Evolutionary conservation across 1,139 yeast genomes (phyloP).

Genomic region (Tardiomyces depauwii): DNA sequence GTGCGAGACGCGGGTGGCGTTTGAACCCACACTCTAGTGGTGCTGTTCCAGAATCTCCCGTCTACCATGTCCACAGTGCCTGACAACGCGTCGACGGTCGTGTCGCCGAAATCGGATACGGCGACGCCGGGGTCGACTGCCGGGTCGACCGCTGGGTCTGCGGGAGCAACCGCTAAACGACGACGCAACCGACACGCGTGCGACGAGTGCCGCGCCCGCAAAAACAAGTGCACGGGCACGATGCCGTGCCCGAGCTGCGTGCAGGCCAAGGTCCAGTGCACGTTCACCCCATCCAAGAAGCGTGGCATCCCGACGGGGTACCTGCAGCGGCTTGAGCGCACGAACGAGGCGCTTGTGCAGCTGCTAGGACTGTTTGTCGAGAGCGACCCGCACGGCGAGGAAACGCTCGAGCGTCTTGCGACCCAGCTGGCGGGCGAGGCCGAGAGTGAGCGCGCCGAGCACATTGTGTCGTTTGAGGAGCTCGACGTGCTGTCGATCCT

Average conservation of each 20-base stretch:
- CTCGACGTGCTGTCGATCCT: too few species aligned
- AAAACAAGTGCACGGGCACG: slow-evolving; percentile 3
- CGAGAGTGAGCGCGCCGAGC: neutral
- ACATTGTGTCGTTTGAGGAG: too few species aligned
- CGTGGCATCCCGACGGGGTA: slow-evolving; percentile 4
- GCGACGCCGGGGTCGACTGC: too few species aligned
- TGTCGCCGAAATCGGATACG: too few species aligned
- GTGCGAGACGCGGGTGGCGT: too few species aligned
- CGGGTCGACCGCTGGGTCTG: neutral
- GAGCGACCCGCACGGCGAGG: slow-evolving; percentile 1
- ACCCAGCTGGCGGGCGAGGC: neutral
- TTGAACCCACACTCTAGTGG: too few species aligned
- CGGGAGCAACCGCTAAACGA: neutral
- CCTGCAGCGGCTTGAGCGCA: slow-evolving; percentile 2
- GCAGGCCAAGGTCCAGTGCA: slow-evolving; percentile 1
- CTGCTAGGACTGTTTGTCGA: neutral
- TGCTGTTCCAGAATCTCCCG: too few species aligned
- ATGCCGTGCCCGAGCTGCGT: slow-evolving; percentile 3
- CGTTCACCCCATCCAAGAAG: slow-evolving; percentile 3
- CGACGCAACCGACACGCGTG: slow-evolving; percentile 4
- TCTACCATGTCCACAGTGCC: too few species aligned
- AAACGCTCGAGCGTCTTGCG: neutral
- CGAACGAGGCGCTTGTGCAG: slow-evolving; percentile 1
- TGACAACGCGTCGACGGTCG: too few species aligned
- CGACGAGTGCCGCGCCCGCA: slow-evolving; percentile 4